These are phyloP conservation scores for Curvularia hawaiiensis DNA, from an alignment of 2,329 filamentous ascomycete species.

Conservation along the genomic window DNA sequence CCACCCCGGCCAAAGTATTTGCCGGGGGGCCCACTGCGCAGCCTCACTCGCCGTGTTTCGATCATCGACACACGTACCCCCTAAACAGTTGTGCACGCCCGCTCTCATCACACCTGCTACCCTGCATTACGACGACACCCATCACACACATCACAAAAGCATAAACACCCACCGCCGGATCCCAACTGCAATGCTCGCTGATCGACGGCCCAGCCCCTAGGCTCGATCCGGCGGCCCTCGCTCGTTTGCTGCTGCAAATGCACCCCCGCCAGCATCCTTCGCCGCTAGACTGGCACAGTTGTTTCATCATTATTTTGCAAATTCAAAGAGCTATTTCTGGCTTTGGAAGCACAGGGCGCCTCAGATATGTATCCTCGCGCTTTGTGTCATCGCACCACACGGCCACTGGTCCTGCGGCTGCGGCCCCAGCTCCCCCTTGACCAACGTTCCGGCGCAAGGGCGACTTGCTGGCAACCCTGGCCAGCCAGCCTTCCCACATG, in stretches of 20 bases:
- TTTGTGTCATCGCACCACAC: slow-evolving; percentile 22
- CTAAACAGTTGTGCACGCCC: slow-evolving; percentile 12
- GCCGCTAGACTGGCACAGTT: slow-evolving; percentile 34
- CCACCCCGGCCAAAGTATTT: slow-evolving; percentile 33
- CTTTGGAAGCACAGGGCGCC: slow-evolving; percentile 32
- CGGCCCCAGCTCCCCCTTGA: slow-evolving; percentile 35
- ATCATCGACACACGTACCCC: slow-evolving; percentile 21
- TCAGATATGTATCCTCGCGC: slow-evolving; percentile 27
- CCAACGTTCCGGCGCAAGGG: slow-evolving; percentile 37
- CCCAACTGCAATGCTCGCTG: neutral
- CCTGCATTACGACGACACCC: slow-evolving; percentile 5
- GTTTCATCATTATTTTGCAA: slow-evolving; percentile 40
- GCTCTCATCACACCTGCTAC: slow-evolving; percentile 1
- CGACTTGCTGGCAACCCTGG: slow-evolving; percentile 33
- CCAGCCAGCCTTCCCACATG: slow-evolving; percentile 17
- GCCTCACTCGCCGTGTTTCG: slow-evolving; percentile 31
- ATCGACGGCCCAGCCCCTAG: neutral
- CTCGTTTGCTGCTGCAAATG: slow-evolving; percentile 2
- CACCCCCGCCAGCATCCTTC: slow-evolving; percentile 14
- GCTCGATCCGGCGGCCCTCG: neutral
- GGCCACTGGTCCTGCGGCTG: slow-evolving; percentile 38
- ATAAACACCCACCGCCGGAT: neutral
- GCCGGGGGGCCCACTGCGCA: slow-evolving; percentile 35
- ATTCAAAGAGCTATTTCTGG: slow-evolving; percentile 40
- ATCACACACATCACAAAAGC: slow-evolving; percentile 13